Base-by-base conservation (phyloP, 306 rosid genomes). In the Calophaca sinica region DNA sequence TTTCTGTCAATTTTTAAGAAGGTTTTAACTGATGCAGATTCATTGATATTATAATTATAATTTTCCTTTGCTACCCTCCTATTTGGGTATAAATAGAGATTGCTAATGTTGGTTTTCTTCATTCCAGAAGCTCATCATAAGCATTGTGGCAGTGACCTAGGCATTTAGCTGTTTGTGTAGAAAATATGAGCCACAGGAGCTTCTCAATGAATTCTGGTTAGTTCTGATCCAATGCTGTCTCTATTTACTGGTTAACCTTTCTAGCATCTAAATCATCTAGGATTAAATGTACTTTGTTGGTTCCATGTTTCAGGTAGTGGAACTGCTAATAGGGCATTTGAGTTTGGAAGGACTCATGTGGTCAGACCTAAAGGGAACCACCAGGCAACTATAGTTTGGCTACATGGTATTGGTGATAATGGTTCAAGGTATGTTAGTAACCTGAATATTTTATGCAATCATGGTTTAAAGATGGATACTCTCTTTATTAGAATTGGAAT, bases 261-360 rank as follows among this genome's bases (percentile, higher is more conserved):
- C 6, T 44, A 15, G 68, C 55, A n/a, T 79, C 50, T 33, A 51
- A 41, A 45, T 68, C 9, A 60, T 72, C 67, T 68, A 53, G 67
- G 38, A 14, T 50, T 62, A n/a, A 77, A 26, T 80, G 77, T 80
- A 70, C 81, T 79, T 80, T 80, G 81, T 80, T 80, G 81, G 44
- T 85, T 66, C 78, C 75, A 73, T 84, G 74, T 80, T 68, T 82
- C 80, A 93, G 98, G 89, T 71, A 84, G 89, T 85, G 83, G 96
- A 84, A 85, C 85, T 77, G 79, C 83, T 66, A 70, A 88, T 69
- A 86, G 90, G 86, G 63, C 87, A 64, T 80, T 89, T 57, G 96
- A 93, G 83, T 93, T 93, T 76, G 98, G 98, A 72, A 87, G 96
- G 90, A 93, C 98, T 6, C 87, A 93, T 83, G 98, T 93, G 80